Evolutionary conservation across 306 rosid genomes (phyloP).

Genomic region (Alnus rubra): DNA sequence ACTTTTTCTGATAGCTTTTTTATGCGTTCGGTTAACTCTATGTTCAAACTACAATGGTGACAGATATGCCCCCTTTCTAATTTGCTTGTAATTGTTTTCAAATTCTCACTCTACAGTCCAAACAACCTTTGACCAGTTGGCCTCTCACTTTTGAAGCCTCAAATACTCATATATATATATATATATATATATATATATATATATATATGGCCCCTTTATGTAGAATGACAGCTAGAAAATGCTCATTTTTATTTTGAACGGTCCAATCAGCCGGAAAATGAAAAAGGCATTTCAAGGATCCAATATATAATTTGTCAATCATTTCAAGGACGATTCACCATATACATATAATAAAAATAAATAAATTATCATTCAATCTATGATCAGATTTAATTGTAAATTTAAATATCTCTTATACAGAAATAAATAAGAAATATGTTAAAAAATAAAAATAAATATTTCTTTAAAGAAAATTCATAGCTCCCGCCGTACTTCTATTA

Average conservation of each 20-base stretch:
- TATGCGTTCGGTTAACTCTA: conserved; percentile 14
- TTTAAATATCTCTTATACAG: no score
- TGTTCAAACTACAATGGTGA: conserved; percentile 21
- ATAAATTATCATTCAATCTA: no score
- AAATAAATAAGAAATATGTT: no score
- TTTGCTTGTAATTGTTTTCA: conserved; percentile 25
- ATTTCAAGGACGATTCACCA: background rate
- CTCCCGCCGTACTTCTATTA: no score
- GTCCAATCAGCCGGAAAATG: background rate
- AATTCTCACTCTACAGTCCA: background rate
- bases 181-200: no score
- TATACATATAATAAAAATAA: no score
- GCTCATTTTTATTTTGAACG: background rate
- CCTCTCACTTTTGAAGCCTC: background rate
- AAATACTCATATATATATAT: no score
- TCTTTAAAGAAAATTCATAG: no score
- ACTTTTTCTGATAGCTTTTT: conserved; percentile 33
- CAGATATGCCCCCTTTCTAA: background rate
- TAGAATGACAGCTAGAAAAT: background rate
- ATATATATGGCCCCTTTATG: background rate
- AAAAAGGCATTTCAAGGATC: background rate
- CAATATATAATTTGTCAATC: background rate
- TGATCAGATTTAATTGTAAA: no score
- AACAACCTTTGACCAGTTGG: background rate
- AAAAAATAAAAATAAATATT: no score